Conservation (phyloP, 2,329 filamentous ascomycete species). For the Colletotrichum spaethianum region DNA sequence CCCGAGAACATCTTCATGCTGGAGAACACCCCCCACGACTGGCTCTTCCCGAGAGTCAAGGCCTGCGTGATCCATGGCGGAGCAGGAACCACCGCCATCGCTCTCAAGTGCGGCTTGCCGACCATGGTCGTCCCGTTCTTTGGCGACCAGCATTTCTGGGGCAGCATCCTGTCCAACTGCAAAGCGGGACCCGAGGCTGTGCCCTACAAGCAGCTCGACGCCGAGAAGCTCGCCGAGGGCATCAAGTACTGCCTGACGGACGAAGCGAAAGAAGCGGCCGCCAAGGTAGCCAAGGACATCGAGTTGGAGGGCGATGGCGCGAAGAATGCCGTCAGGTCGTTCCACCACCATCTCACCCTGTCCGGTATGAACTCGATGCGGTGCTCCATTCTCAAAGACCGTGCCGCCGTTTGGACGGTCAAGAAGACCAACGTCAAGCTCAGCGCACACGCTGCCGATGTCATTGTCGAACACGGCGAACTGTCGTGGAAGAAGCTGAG, state of each 20-base stretch:
- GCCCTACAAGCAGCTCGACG: conserved; percentile 76
- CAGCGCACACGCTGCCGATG: conserved; percentile 74
- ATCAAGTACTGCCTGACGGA: conserved; percentile 77
- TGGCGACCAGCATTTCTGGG: conserved; percentile 86
- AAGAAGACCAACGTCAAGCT: conserved; percentile 73
- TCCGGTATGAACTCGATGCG: conserved; percentile 69
- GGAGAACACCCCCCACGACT: conserved; percentile 82
- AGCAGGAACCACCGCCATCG: conserved; percentile 82
- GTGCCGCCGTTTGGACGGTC: conserved; percentile 76
- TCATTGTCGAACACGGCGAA: conserved; percentile 73
- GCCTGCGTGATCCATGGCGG: conserved; percentile 84
- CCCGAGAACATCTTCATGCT: conserved; percentile 80
- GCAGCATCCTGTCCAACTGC: conserved; percentile 74
- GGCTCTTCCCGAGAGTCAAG: conserved; percentile 78
- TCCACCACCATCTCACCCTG: conserved; percentile 73
- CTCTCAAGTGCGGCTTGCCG: conserved; percentile 78
- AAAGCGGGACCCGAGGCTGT: conserved; percentile 77
- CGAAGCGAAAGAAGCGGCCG: conserved; percentile 70
- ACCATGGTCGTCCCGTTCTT: conserved; percentile 87
- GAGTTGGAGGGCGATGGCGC: conserved; percentile 77
- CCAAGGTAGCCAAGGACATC: conserved; percentile 73
- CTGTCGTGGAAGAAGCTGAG: conserved; percentile 75
- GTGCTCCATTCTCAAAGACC: conserved; percentile 75
- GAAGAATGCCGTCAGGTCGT: conserved; percentile 76
- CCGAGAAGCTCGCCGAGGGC: conserved; percentile 77